These are phyloP conservation scores for Cucumis sativus DNA, from an alignment of 306 rosid species.

Conservation along the genomic window DNA sequence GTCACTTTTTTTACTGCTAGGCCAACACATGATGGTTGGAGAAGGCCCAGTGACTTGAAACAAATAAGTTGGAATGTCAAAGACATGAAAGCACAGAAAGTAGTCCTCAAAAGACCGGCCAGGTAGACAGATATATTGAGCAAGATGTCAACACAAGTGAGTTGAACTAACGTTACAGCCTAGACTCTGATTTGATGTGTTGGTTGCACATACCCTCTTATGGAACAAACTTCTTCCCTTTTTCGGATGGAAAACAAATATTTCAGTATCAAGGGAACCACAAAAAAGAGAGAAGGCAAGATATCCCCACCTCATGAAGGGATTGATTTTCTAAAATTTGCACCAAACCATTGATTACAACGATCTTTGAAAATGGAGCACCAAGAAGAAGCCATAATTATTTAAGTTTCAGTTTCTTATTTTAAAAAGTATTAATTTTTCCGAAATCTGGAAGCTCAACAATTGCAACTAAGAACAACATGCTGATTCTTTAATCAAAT, in stretches of 20 bases:
- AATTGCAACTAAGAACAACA: not conserved
- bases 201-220: not conserved
- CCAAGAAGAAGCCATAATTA: not conserved
- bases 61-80: not conserved
- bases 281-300: not conserved
- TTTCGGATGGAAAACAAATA: not conserved
- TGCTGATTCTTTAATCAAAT: constrained; percentile 4
- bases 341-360: not conserved
- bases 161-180: no score
- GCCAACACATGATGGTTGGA: no score
- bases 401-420: not conserved
- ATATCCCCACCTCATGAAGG: not conserved
- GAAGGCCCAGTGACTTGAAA: not conserved
- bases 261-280: not conserved
- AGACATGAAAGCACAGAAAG: not conserved
- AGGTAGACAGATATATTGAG: no score
- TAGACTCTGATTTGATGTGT: not conserved
- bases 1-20: no score
- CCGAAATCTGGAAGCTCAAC: not conserved
- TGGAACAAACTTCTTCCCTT: not conserved
- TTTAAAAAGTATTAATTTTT: not conserved
- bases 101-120: not conserved
- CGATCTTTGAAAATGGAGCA: not conserved
- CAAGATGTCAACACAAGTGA: no score
- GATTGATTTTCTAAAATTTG: not conserved